Conservation (phyloP, 805 yeast genomes). For the Ogataea philodendri region DNA sequence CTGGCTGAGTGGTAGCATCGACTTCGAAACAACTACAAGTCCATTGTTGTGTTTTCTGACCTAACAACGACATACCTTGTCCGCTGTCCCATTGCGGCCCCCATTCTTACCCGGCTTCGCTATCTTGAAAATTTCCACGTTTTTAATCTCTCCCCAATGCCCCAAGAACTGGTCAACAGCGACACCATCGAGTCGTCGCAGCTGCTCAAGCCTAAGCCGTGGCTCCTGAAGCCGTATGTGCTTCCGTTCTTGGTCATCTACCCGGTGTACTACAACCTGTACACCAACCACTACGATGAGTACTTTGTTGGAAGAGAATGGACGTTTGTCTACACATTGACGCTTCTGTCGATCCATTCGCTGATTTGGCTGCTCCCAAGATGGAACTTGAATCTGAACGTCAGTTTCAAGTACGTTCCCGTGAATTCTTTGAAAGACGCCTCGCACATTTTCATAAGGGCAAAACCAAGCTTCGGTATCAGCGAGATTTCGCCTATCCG, state of each 20-base stretch:
- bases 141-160: constrained; percentile 20
- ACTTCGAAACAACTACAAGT: too few relatives aligned
- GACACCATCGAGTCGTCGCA: constrained; percentile 70
- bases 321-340: constrained; percentile 86
- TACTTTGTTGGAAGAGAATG: constrained; percentile 90
- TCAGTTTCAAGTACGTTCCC: constrained; percentile 61
- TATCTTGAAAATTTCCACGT: constrained; percentile 9
- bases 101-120: constrained; percentile 12
- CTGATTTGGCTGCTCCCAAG: constrained; percentile 87
- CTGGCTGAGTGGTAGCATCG: too few relatives aligned
- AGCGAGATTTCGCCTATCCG: constrained; percentile 72
- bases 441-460: constrained; percentile 67
- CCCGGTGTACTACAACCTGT: constrained; percentile 68
- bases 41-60: too few relatives aligned
- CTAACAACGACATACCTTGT: not conserved
- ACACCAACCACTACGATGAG: constrained; percentile 65
- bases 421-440: constrained; percentile 62
- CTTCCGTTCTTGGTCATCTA: constrained; percentile 80
- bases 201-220: constrained; percentile 67
- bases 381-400: constrained; percentile 77
- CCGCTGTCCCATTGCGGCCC: too few relatives aligned
- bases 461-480: constrained; percentile 83
- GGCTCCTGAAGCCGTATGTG: constrained; percentile 66
- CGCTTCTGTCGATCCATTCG: constrained; percentile 69
- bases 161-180: constrained; percentile 54